Base-by-base conservation (phyloP, 2,329 filamentous ascomycete species). In the Thelonectria rubi region DNA sequence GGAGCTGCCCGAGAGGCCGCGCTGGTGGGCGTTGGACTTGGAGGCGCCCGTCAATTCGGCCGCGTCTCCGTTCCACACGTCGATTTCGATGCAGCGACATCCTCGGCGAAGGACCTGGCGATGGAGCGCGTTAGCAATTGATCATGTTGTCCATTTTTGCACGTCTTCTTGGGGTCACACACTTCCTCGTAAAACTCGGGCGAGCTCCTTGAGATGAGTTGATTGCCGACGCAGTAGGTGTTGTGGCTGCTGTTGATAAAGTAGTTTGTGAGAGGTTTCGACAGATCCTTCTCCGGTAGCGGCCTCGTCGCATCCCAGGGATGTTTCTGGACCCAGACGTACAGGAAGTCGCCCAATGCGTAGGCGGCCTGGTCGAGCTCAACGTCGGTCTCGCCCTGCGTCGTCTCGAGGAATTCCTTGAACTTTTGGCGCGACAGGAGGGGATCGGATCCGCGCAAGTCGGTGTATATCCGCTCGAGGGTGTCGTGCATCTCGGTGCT, bases 221-320 rank as follows among this genome's bases (percentile, higher is more conserved):
- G 94, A 71, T 97, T 93, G 2, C 94, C 94, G 2, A 89, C 89
- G 43, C 97, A 81, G 75, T 97, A 97, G 0, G 94, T 97, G 75
- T 97, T 97, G 80, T 97, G 94, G 73, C 93, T 97, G 68, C 92
- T 96, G 64, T 90, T 97, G 75, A 97, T 94, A 76, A 93, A 97
- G 79, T 97, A 97, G 74, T 96, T 93, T 48, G 90, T 92, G 60
- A 97, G 83, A 4, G 92, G 91, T 54, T 85, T 86, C 0, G 84
- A 84, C 32, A 88, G 74, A 72, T 93, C 89, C 60, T 86, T 81
- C 64, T 78, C 71, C 30, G 78, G 75, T 20, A 78, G 74, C n/a
- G 81, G 80, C 65, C 72, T 76, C 18, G 78, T 68, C 4, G 84
- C 83, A 32, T 81, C 74, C 71, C 79, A 79, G 30, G 77, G 77